phyloP scores from a whole-genome alignment of 1,284 basidiomycete species.

The Tilletiopsis washingtonensis region DNA sequence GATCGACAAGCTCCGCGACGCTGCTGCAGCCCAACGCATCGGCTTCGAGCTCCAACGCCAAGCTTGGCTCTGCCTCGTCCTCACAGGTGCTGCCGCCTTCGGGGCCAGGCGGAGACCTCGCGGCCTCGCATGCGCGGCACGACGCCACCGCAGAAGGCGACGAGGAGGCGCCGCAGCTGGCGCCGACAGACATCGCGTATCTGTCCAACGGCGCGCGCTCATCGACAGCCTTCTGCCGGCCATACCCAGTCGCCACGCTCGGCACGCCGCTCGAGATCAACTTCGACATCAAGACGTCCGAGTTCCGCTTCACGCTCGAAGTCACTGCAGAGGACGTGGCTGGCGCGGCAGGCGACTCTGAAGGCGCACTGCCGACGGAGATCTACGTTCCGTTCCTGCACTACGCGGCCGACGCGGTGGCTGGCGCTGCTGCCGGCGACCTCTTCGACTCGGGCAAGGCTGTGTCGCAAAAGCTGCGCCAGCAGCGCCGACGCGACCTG shows the following conservation, averaged over 20 bases:
- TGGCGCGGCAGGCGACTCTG: slow-evolving; percentile 27
- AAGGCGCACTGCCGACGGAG: slow-evolving; percentile 58
- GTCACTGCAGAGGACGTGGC: slow-evolving; percentile 14
- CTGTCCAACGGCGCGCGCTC: slow-evolving; percentile 23
- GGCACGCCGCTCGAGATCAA: slow-evolving; percentile 31
- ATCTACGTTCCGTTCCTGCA: slow-evolving; percentile 83
- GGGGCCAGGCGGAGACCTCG: background rate
- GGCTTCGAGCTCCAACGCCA: slow-evolving; percentile 3
- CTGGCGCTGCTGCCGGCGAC: slow-evolving; percentile 20
- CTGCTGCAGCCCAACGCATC: background rate
- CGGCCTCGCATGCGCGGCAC: background rate
- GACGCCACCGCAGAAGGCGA: background rate
- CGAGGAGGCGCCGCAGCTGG: background rate
- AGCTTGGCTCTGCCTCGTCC: slow-evolving; percentile 2
- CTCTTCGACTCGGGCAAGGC: slow-evolving; percentile 11
- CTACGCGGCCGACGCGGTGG: slow-evolving; percentile 58
- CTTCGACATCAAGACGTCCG: slow-evolving; percentile 34
- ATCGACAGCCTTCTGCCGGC: slow-evolving; percentile 32
- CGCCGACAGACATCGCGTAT: background rate
- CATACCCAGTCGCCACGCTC: slow-evolving; percentile 26
- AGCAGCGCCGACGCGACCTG: slow-evolving; percentile 7
- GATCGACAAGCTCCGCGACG: background rate
- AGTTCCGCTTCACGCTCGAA: slow-evolving; percentile 21
- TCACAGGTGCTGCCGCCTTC: background rate
- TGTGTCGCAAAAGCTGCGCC: slow-evolving; percentile 16